phyloP scores from a whole-genome alignment of 1,139 yeast species.

The Debaryomyces sp. region DNA sequence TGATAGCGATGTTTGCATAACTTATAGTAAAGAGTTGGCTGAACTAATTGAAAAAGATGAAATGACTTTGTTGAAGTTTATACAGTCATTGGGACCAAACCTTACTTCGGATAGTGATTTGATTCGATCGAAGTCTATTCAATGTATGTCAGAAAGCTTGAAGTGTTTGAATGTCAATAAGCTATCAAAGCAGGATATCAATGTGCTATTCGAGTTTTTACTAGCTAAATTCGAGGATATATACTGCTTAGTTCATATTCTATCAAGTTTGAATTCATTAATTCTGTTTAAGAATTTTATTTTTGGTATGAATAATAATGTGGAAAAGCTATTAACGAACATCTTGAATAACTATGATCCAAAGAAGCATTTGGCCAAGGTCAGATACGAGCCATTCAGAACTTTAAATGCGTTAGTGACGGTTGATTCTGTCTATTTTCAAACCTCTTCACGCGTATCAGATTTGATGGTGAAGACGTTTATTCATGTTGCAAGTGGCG shows the following conservation, averaged over 20 bases:
- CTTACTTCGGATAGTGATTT: slow-evolving; percentile 69
- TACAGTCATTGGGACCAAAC: slow-evolving; percentile 44
- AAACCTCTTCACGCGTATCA: slow-evolving; percentile 19
- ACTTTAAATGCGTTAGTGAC: slow-evolving; percentile 43
- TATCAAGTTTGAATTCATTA: slow-evolving; percentile 58
- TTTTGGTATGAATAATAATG: slow-evolving; percentile 26
- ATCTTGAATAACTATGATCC: slow-evolving; percentile 58
- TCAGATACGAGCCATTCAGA: slow-evolving; percentile 62
- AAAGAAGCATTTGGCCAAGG: slow-evolving; percentile 62
- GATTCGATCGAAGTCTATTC: slow-evolving; percentile 54
- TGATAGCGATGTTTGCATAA: slow-evolving; percentile 18
- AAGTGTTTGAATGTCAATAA: slow-evolving; percentile 32
- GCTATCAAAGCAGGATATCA: slow-evolving; percentile 63
- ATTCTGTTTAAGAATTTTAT: slow-evolving; percentile 50
- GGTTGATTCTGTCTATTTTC: slow-evolving; percentile 20
- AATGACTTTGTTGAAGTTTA: slow-evolving; percentile 37
- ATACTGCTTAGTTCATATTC: slow-evolving; percentile 52
- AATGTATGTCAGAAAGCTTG: slow-evolving; percentile 60
- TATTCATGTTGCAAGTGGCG: slow-evolving; percentile 75
- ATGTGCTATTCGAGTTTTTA: slow-evolving; percentile 68
- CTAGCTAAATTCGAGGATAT: slow-evolving; percentile 69
- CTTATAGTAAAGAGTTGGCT: slow-evolving; percentile 27
- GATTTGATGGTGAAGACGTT: slow-evolving; percentile 57
- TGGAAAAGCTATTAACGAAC: slow-evolving; percentile 39
- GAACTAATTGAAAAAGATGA: slow-evolving; percentile 21